Evolutionary conservation across 2,329 filamentous ascomycete species (phyloP).

Genomic region (Amauroascus verrucosus): DNA sequence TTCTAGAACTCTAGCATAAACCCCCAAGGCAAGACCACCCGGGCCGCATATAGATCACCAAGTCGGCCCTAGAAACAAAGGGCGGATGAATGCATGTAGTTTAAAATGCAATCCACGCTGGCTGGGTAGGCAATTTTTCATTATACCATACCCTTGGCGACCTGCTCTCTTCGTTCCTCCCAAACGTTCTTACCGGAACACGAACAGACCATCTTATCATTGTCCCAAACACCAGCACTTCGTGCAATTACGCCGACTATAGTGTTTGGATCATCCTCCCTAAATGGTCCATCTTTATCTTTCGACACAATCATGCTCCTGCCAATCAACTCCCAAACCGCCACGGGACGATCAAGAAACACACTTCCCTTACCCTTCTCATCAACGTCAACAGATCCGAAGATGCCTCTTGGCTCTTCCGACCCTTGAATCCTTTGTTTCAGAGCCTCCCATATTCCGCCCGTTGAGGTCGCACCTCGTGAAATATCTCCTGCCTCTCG

Average conservation of each 20-base stretch:
- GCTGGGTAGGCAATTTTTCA: neutral
- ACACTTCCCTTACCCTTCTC: conserved; percentile 64
- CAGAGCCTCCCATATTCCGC: conserved; percentile 63
- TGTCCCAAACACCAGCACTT: conserved; percentile 97
- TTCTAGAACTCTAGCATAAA: conserved; percentile 1
- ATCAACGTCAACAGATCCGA: conserved; percentile 68
- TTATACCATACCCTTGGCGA: conserved; percentile 78
- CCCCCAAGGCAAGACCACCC: neutral
- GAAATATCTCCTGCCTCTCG: conserved; percentile 81
- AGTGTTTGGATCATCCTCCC: conserved; percentile 70
- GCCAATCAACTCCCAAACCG: conserved; percentile 94
- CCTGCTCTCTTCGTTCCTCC: conserved; percentile 89
- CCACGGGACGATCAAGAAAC: conserved; percentile 71
- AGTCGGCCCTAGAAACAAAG: neutral
- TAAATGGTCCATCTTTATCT: conserved; percentile 48
- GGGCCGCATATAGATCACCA: neutral
- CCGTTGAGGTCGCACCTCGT: conserved; percentile 69
- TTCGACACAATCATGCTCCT: conserved; percentile 79
- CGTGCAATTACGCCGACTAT: conserved; percentile 87
- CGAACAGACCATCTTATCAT: conserved; percentile 95
- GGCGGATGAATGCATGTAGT: conserved; percentile 1
- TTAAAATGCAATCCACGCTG: neutral
- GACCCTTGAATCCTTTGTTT: conserved; percentile 33
- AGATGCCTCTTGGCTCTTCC: conserved; percentile 47
- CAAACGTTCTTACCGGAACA: conserved; percentile 97